Evolutionary conservation across 1,139 yeast species (phyloP).

Genomic region (Diutina mesorugosa): DNA sequence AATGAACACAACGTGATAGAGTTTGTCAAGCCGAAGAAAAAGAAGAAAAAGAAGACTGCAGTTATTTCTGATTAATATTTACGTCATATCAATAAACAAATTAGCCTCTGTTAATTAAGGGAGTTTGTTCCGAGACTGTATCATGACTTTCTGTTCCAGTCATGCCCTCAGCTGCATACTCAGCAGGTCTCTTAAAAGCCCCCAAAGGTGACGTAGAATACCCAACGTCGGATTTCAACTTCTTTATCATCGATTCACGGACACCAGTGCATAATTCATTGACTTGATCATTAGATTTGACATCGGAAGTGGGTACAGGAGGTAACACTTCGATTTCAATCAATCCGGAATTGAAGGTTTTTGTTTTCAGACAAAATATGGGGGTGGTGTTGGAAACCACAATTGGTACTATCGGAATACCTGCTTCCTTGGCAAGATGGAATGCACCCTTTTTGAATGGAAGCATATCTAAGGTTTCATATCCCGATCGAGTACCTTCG

Average conservation of each 20-base stretch:
- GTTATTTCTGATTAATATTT: slow-evolving; percentile 9
- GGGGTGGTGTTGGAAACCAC: slow-evolving; percentile 79
- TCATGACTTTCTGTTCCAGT: not conserved
- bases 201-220: not conserved
- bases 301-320: slow-evolving; percentile 46
- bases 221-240: not conserved
- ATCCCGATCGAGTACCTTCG: slow-evolving; percentile 87
- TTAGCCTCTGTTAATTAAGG: slow-evolving; percentile 13
- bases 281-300: slow-evolving; percentile 47
- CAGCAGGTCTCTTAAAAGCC: not conserved
- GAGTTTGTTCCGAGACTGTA: not conserved
- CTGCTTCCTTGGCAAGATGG: slow-evolving; percentile 90
- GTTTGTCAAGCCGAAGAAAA: slow-evolving; percentile 12
- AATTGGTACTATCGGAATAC: slow-evolving; percentile 77
- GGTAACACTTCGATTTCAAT: slow-evolving; percentile 54
- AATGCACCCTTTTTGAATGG: slow-evolving; percentile 97
- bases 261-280: slow-evolving; percentile 29
- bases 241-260: slow-evolving; percentile 20
- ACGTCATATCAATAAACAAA: slow-evolving; percentile 17
- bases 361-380: slow-evolving; percentile 46
- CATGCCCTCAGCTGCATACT: not conserved
- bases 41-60: slow-evolving; percentile 5
- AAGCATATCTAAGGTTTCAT: slow-evolving; percentile 51
- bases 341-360: slow-evolving; percentile 48
- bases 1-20: slow-evolving; percentile 7